phyloP scores from a whole-genome alignment of 306 rosid species.

The Lathyrus aphaca region DNA sequence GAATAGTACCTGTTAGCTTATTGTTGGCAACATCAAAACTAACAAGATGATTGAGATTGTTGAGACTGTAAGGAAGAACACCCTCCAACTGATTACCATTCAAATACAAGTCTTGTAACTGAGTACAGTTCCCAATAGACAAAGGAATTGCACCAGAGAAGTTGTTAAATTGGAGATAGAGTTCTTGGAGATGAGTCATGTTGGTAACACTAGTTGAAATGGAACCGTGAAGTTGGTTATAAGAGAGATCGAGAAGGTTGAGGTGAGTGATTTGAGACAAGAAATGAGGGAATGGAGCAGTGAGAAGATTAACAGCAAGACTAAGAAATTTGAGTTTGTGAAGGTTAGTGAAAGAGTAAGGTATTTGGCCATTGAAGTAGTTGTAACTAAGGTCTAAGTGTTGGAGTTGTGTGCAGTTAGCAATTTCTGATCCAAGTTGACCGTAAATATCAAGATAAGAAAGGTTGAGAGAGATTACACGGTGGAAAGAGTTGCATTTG shows the following conservation, averaged over 20 bases:
- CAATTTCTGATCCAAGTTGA: conserved; percentile 60
- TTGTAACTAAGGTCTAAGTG: conserved; percentile 52
- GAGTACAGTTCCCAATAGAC: conserved; percentile 66
- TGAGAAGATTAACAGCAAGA: conserved; percentile 47
- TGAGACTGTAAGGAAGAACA: conserved; percentile 55
- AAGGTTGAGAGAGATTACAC: conserved; percentile 60
- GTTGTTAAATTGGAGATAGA: conserved; percentile 48
- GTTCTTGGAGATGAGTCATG: conserved; percentile 39
- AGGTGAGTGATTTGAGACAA: conserved; percentile 53
- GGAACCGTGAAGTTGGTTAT: conserved; percentile 56
- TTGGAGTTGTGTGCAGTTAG: conserved; percentile 51
- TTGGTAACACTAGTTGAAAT: conserved; percentile 63
- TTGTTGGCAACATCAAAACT: conserved; percentile 41
- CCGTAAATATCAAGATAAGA: conserved; percentile 54
- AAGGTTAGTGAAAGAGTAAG: conserved; percentile 46
- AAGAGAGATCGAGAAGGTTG: conserved; percentile 42
- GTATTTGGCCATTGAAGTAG: conserved; percentile 53
- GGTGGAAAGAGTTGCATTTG: conserved; percentile 51
- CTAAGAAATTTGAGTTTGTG: conserved; percentile 35
- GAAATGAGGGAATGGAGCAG: conserved; percentile 55
- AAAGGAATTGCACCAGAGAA: conserved; percentile 68
- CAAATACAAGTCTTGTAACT: conserved; percentile 48
- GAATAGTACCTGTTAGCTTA: conserved; percentile 62
- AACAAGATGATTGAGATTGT: conserved; percentile 49
- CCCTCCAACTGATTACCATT: conserved; percentile 54